A percentile compares a stretch with the other conserved stretches of the same genome.
Conservation (phyloP, 345 rosid species). For the Anastatica hierochuntica region DNA sequence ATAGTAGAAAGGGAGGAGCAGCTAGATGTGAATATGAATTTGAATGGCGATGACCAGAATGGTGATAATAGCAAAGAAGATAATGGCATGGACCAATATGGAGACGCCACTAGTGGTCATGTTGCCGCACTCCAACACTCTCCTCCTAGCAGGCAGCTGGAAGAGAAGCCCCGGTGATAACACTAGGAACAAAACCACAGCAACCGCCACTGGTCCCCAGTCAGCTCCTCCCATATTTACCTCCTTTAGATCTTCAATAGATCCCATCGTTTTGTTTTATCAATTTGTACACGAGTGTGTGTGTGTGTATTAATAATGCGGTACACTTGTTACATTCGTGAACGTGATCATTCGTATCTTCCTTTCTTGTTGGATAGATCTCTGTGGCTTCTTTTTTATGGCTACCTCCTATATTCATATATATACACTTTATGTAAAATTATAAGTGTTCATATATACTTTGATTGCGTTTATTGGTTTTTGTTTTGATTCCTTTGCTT, state of each 20-base stretch:
- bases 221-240: constrained; percentile 28
- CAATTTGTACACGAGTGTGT: not conserved
- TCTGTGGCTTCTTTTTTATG: constrained; percentile 1
- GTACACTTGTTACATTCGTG: too few relatives aligned
- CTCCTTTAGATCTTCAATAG: too few relatives aligned
- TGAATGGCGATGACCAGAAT: constrained; percentile 26
- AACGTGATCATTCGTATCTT: constrained; percentile 9
- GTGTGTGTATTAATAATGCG: too few relatives aligned
- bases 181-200: constrained; percentile 27
- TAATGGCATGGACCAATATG: constrained; percentile 25
- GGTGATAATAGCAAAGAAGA: constrained; percentile 25
- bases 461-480: too few relatives aligned
- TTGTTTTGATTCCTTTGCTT: too few relatives aligned
- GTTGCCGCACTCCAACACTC: constrained; percentile 33
- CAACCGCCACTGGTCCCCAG: constrained; percentile 30
- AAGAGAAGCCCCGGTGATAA: constrained; percentile 28
- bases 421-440: too few relatives aligned
- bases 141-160: constrained; percentile 27
- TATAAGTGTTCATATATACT: too few relatives aligned
- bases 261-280: not conserved
- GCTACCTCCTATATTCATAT: too few relatives aligned
- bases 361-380: constrained; percentile 14
- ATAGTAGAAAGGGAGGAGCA: too few relatives aligned
- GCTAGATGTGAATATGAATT: constrained; percentile 23
- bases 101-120: constrained; percentile 30